phyloP scores from a whole-genome alignment of 78 protist genomes.

The Capsaspora owczarzaki region DNA sequence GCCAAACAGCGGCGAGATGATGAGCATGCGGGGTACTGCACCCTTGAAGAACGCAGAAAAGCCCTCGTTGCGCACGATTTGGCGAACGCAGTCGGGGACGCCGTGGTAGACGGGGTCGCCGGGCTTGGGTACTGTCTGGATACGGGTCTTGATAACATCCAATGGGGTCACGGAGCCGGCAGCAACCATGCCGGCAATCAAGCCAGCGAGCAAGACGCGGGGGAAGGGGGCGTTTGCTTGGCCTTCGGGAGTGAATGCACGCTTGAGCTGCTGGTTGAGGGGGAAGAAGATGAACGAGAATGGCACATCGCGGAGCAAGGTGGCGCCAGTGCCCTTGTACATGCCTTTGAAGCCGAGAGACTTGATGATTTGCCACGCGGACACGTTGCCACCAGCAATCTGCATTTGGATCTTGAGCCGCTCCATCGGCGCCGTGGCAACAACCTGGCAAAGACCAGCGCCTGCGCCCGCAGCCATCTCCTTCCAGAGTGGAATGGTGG shows the following conservation, averaged over 20 bases:
- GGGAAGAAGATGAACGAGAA: conserved; percentile 1
- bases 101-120: not conserved
- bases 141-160: conserved; percentile 13
- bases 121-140: not conserved
- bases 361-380: not conserved
- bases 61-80: not conserved
- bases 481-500: not conserved
- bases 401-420: not conserved
- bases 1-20: not conserved
- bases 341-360: not conserved
- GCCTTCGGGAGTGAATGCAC: not conserved
- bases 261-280: not conserved
- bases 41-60: not conserved
- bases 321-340: not conserved
- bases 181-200: not conserved
- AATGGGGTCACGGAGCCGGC: not conserved
- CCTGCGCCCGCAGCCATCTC: not conserved
- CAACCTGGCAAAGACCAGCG: conserved; percentile 16
- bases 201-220: not conserved
- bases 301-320: not conserved
- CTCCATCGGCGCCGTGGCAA: conserved; percentile 11
- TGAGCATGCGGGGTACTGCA: not conserved
- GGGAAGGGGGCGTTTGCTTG: not conserved
- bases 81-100: not conserved
- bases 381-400: not conserved